Percentiles rank a stretch among this genome's conserved stretches.
phyloP scores from a whole-genome alignment of 257 asterid genomes.

The Cynanchum wilfordii region DNA sequence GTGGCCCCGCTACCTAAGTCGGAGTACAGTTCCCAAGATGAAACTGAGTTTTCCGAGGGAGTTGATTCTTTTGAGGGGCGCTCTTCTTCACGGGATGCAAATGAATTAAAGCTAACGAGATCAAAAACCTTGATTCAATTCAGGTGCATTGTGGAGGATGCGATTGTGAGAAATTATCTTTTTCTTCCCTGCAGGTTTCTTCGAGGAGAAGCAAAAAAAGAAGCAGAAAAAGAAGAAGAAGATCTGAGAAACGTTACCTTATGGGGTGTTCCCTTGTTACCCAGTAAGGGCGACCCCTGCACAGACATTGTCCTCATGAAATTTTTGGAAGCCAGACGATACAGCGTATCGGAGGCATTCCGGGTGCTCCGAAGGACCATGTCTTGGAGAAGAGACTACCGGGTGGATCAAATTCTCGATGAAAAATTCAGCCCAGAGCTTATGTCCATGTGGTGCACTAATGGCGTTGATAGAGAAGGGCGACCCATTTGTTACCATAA shows the following conservation, averaged over 20 bases:
- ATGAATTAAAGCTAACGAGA: constrained; percentile 22
- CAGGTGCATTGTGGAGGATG: constrained; percentile 55
- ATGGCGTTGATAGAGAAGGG: constrained; percentile 62
- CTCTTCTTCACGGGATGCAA: constrained; percentile 9
- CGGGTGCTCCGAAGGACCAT: constrained; percentile 44
- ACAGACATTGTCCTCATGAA: constrained; percentile 52
- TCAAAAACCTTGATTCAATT: constrained; percentile 45
- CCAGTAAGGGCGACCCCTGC: constrained; percentile 40
- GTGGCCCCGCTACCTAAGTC: constrained; percentile 1
- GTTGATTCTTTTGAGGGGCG: constrained; percentile 8
- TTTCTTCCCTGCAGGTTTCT: constrained; percentile 4
- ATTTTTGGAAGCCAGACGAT: constrained; percentile 55
- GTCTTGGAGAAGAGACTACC: constrained; percentile 55
- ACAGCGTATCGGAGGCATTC: constrained; percentile 54
- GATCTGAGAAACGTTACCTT: constrained; percentile 28
- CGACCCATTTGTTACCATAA: constrained; percentile 53
- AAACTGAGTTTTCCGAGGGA: constrained; percentile 6
- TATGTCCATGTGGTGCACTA: constrained; percentile 39
- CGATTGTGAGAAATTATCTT: constrained; percentile 44
- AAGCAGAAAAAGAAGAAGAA: background rate
- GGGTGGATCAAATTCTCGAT: constrained; percentile 25
- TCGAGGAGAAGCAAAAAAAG: too few species aligned
- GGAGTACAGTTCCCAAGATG: background rate
- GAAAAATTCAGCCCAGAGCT: constrained; percentile 28
- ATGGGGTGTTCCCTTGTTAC: constrained; percentile 80